Percentiles rank a stretch among this genome's conserved stretches.
Conservation (phyloP, 1,139 yeast genomes). For the Blastobotrys malaysiensis region DNA sequence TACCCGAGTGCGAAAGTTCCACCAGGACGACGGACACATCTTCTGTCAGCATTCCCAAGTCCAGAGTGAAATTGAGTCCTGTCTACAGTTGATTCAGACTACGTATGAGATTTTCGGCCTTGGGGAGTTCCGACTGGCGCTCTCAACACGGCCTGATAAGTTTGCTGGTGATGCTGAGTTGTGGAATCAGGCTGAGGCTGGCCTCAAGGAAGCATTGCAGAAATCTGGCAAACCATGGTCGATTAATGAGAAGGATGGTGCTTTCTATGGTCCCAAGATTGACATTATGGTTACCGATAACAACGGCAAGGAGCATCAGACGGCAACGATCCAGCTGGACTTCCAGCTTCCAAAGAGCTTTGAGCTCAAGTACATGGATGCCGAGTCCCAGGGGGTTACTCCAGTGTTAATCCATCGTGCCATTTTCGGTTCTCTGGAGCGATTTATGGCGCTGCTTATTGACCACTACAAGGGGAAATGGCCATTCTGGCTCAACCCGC, state of each 20-base stretch:
- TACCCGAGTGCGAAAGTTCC: constrained; percentile 93
- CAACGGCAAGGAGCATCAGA: constrained; percentile 78
- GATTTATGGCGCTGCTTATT: constrained; percentile 83
- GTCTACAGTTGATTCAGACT: constrained; percentile 68
- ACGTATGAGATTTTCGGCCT: constrained; percentile 79
- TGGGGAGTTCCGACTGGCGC: constrained; percentile 57
- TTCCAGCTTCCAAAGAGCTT: constrained; percentile 90
- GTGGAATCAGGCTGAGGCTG: constrained; percentile 82
- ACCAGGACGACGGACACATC: constrained; percentile 98
- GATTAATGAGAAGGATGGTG: constrained; percentile 89
- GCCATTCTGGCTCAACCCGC: constrained; percentile 98
- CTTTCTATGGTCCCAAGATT: constrained; percentile 92
- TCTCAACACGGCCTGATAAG: constrained; percentile 86
- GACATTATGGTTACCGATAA: constrained; percentile 85
- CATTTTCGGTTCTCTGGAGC: constrained; percentile 87
- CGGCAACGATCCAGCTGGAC: constrained; percentile 93
- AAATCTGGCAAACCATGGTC: constrained; percentile 61
- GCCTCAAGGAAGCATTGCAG: constrained; percentile 60
- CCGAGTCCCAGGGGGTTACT: constrained; percentile 1
- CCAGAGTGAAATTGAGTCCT: constrained; percentile 66
- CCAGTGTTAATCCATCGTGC: constrained; percentile 97
- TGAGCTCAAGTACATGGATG: constrained; percentile 50
- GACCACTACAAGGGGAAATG: constrained; percentile 93
- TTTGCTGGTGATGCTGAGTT: constrained; percentile 76
- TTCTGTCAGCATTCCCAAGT: constrained; percentile 85